Base-by-base conservation (phyloP, 352 stramenopile genomes). In the Aphanomyces invadans region DNA sequence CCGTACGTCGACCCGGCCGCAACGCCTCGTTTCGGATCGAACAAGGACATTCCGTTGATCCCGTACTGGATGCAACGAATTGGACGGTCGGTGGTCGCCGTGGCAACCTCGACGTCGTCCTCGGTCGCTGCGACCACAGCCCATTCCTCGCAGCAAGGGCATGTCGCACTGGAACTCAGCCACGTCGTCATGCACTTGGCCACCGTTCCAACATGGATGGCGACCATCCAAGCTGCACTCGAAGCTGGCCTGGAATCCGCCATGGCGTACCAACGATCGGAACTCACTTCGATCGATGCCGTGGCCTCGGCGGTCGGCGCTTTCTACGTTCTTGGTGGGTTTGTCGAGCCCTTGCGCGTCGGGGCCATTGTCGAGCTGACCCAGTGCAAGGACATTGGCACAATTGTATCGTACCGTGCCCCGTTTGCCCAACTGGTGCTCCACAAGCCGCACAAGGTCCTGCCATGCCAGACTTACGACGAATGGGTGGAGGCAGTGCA, bases 41-140 rank as follows among this genome's bases (percentile, higher is more conserved):
- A 67, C 70, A 21, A 55, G 38, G 59, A 3, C 68, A 71, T 74
- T 39, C 25, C 72, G 28, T 81, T 86, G 32, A 70, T 79, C 0
- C 79, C 79, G 21, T 77, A 88, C 33, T 12, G 84, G 15, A 38
- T 84, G n/a, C 61, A 76, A 10, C 66, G 74, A n/a, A 73, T 84
- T 39, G 77, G 79, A 2, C 83, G 80, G 32, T 75, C 73, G 29
- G n/a, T 73, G 2, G 21, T 29, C 11, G 26, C 59, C 38, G 29
- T 25, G 4, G 19, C 38, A 65, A 65, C 4, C 7, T 65, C 38
- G 9, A 19, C 31, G n/a, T 28, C 38, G 32, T 31, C 7, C 54
- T 66, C 29, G 19, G 19, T 4, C 19, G 23, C 26, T n/a, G 55
- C 33, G 11, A 59, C 49, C 7, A 49, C 26, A 15, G n/a, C 5